A percentile compares a stretch with the other conserved stretches of the same genome.
Evolutionary conservation across 257 asterid species (phyloP).

Genomic region (Capsicum pubescens): DNA sequence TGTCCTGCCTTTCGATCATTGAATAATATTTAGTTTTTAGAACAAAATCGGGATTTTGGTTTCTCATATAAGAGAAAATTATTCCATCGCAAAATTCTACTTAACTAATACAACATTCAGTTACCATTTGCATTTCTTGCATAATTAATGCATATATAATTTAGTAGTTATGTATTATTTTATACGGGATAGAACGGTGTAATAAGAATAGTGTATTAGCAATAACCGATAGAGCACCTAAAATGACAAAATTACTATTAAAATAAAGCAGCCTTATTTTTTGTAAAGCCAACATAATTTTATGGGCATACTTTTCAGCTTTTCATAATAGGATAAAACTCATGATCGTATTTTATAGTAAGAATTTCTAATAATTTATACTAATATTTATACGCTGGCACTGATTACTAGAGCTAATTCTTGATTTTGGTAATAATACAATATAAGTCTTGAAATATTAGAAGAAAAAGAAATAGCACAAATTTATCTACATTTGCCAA

Average conservation of each 20-base stretch:
- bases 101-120: not conserved
- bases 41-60: not conserved
- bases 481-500: not conserved
- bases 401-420: not conserved
- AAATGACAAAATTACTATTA: not conserved
- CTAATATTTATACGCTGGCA: not conserved
- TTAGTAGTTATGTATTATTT: not conserved
- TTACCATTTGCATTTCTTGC: not conserved
- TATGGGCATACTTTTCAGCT: not conserved
- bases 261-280: not conserved
- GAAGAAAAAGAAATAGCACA: not conserved
- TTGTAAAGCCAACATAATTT: not conserved
- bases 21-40: not conserved
- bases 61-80: slow-evolving; percentile 1
- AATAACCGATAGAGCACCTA: not conserved
- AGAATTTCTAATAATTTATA: slow-evolving; percentile 12
- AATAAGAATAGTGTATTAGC: not conserved
- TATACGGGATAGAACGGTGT: not conserved
- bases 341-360: not conserved
- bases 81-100: not conserved
- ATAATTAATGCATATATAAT: not conserved
- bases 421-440: not conserved
- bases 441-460: not conserved
- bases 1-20: not conserved
- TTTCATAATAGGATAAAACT: not conserved